Evolutionary conservation across 2,329 filamentous ascomycete species (phyloP), one percentile per base, ranked within the genome.

Genomic region (Didymella keratinophila): DNA sequence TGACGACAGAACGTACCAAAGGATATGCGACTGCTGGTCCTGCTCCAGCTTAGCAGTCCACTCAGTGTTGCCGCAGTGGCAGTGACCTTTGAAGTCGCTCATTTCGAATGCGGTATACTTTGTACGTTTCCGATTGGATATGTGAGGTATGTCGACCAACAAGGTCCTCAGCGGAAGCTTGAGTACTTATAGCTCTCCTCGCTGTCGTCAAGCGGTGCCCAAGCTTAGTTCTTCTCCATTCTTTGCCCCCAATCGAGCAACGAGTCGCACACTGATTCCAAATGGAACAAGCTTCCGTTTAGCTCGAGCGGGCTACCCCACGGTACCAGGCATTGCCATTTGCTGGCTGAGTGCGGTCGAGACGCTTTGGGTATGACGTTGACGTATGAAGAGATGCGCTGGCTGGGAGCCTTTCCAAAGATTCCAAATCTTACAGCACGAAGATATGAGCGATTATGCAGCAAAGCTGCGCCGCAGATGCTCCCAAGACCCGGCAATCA

Each of bases 51-150:
- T 81, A 50, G 80, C 82, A 42, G 79, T 78, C 81, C 81, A 86
- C 64, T 82, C 76, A 46, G 78, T 80, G 67, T 83, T 75, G 67
- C 83, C 83, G 71, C 84, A 86, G 69, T 85, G 83, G 78, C 84
- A 86, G 44, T 80, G 77, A 69, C 83, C 84, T 52, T 78, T 72
- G 70, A 80, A 82, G 46, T 73, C 39, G 20, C 39, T 42, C 39
- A 42, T 42, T 23, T 77, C 36, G 79, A 70, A 21, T 25, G n/a
- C 9, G 34, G 47, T 41, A 41, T 41, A 37, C 5, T 20, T 28
- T 9, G n/a, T 20, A 16, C 10, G 9, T 23, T 23, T 11, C 8
- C 43, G 32, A 45, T 45, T 52, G 50, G 50, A 44, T 21, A 18
- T 9, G 23, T 32, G 12, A 11, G 18, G 27, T 42, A 18, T 43